Evolutionary conservation across 2,329 filamentous ascomycete species (phyloP).

Genomic region (Periconia sp.): DNA sequence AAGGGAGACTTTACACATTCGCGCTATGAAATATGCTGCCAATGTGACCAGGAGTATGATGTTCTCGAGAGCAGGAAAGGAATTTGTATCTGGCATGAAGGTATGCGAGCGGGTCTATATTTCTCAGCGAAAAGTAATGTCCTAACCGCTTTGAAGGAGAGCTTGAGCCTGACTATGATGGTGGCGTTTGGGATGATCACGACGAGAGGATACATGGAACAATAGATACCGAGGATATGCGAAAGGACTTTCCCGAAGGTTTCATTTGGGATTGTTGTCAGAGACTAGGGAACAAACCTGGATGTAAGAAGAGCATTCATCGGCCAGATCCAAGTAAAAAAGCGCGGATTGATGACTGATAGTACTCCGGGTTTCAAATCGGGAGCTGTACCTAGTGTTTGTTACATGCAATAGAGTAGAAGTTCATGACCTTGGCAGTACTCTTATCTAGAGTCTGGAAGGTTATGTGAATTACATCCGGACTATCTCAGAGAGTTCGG

Average conservation of each 20-base stretch:
- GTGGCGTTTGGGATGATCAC: constrained; percentile 35
- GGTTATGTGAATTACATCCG: too few relatives aligned
- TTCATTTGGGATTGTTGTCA: constrained; percentile 41
- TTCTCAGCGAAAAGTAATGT: neutral
- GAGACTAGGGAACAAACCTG: constrained; percentile 7
- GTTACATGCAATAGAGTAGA: too few relatives aligned
- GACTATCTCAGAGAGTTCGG: too few relatives aligned
- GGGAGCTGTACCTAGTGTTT: too few relatives aligned
- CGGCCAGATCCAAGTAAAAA: constrained; percentile 18
- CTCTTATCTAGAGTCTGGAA: too few relatives aligned
- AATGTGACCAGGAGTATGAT: constrained; percentile 31
- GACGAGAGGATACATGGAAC: constrained; percentile 36
- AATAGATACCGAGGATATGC: constrained; percentile 28
- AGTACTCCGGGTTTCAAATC: too few relatives aligned
- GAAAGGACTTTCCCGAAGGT: constrained; percentile 28
- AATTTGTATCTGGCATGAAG: constrained; percentile 24
- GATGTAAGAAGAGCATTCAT: constrained; percentile 31
- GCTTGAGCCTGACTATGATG: constrained; percentile 26
- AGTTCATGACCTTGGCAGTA: too few relatives aligned
- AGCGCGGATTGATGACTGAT: constrained; percentile 1
- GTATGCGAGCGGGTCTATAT: constrained; percentile 11
- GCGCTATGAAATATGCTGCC: constrained; percentile 22
- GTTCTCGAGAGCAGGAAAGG: constrained; percentile 17
- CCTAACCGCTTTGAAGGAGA: constrained; percentile 17
- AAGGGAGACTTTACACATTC: too few relatives aligned